phyloP scores from a whole-genome alignment of 495 filamentous ascomycete genomes.

The Aspergillus asperescens region DNA sequence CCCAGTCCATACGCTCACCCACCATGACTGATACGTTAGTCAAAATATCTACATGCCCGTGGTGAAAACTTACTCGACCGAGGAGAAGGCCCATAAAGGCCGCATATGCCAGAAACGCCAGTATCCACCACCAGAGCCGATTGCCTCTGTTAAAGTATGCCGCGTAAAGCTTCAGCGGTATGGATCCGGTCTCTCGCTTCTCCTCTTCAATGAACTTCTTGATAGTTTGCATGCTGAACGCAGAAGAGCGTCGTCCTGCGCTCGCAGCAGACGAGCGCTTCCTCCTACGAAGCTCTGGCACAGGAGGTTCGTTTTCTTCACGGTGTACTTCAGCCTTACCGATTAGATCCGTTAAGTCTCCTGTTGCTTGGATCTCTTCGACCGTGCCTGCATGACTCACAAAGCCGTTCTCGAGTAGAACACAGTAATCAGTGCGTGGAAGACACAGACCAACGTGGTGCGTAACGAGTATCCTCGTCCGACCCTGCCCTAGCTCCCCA shows the following conservation, averaged over 20 bases:
- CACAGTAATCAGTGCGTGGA: constrained; percentile 61
- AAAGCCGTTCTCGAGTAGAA: constrained; percentile 60
- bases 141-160: constrained; percentile 61
- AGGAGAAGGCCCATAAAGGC: constrained; percentile 46
- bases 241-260: constrained; percentile 7
- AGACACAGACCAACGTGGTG: constrained; percentile 71
- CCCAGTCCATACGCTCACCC: constrained; percentile 61
- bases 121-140: constrained; percentile 54
- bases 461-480: constrained; percentile 72
- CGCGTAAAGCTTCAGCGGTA: constrained; percentile 56
- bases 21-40: constrained; percentile 51
- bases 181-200: constrained; percentile 55
- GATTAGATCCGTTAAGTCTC: constrained; percentile 54
- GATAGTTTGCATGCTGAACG: constrained; percentile 20
- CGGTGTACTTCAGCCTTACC: constrained; percentile 43
- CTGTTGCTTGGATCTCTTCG: constrained; percentile 38
- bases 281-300: background rate
- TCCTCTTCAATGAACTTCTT: constrained; percentile 70
- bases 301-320: constrained; percentile 20
- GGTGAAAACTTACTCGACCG: constrained; percentile 35
- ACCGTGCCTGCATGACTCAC: constrained; percentile 53
- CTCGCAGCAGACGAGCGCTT: constrained; percentile 15
- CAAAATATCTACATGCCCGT: background rate
- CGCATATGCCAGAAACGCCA: constrained; percentile 49
- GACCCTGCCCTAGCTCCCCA: constrained; percentile 58